Evolutionary conservation across 495 filamentous ascomycete genomes (phyloP).

Genomic region (Hypoxylon rickii): DNA sequence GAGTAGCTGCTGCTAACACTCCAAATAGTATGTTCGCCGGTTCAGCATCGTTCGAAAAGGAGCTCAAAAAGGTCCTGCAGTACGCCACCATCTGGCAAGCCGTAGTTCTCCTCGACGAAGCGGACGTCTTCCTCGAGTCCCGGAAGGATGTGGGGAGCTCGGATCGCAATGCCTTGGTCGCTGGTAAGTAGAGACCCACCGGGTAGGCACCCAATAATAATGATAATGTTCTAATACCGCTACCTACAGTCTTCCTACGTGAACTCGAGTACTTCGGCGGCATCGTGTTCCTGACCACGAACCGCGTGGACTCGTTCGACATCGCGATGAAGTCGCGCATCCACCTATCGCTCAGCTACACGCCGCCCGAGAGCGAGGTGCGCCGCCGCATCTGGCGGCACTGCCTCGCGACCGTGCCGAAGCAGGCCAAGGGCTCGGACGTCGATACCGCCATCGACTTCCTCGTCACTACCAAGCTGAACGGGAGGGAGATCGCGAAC

Average conservation of each 20-base stretch:
- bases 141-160: conserved; percentile 42
- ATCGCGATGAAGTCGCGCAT: conserved; percentile 60
- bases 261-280: conserved; percentile 54
- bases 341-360: conserved; percentile 46
- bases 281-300: conserved; percentile 56
- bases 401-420: conserved; percentile 27
- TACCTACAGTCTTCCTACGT: conserved; percentile 44
- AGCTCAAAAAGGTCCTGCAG: conserved; percentile 79
- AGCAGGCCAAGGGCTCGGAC: conserved; percentile 15
- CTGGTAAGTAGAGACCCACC: no score
- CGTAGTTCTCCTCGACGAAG: conserved; percentile 55
- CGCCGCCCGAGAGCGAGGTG: conserved; percentile 29
- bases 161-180: conserved; percentile 51
- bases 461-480: conserved; percentile 55
- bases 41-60: conserved; percentile 59
- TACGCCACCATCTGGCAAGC: conserved; percentile 61
- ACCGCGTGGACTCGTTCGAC: conserved; percentile 57
- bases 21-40: conserved; percentile 31
- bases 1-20: conserved; percentile 27
- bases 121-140: conserved; percentile 52
- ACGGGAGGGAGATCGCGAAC: conserved; percentile 70
- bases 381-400: conserved; percentile 40
- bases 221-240: background rate
- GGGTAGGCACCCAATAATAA: no score
- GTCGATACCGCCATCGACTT: conserved; percentile 33